Evolutionary conservation across 2,329 filamentous ascomycete species (phyloP), one percentile per base, ranked within the genome.

Genomic region (Fusarium piperis): DNA sequence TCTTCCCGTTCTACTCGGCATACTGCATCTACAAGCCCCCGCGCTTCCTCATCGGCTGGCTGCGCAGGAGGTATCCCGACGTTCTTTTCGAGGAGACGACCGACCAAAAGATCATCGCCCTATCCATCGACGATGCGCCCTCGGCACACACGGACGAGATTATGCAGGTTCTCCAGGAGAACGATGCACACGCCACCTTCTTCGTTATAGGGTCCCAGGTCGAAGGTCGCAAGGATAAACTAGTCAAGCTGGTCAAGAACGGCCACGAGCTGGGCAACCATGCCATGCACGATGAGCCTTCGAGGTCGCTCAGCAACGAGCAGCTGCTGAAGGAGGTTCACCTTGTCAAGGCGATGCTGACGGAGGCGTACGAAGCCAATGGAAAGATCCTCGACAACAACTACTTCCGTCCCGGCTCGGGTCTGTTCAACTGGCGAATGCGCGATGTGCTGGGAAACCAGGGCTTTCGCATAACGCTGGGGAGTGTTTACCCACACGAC

Each of bases 51-150:
- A 92, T 97, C 78, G 83, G 85, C 64, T 92, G 92, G 83, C 89
- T 97, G 65, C 88, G 91, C 76, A 83, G 83, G 73, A 89, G 88
- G 68, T 95, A 92, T 87, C 93, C 93, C 2, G 91, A 94, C 75
- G 92, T 97, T 4, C 85, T 97, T 15, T 97, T 92, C 86, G 91
- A 93, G 72, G 86, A 93, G 46, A 75, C 78, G 33, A 86, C 87
- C 1, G 75, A 82, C 10, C 83, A 88, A 53, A 93, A 91, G 77
- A 82, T 95, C 28, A 86, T 97, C 18, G 94, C 93, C 0, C 85
- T 98, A 39, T 97, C 94, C 1, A 92, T 97, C 76, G 94, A 97
- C 83, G 94, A 97, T 81, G 92, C 91, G 30, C 94, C 94, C 0
- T 95, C 92, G 2, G 81, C 87, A 46, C 86, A 93, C 79, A 97